These are phyloP conservation scores for Ceratobasidium sp. DNA, from an alignment of 1,284 basidiomycete genomes.

Conservation along the genomic window DNA sequence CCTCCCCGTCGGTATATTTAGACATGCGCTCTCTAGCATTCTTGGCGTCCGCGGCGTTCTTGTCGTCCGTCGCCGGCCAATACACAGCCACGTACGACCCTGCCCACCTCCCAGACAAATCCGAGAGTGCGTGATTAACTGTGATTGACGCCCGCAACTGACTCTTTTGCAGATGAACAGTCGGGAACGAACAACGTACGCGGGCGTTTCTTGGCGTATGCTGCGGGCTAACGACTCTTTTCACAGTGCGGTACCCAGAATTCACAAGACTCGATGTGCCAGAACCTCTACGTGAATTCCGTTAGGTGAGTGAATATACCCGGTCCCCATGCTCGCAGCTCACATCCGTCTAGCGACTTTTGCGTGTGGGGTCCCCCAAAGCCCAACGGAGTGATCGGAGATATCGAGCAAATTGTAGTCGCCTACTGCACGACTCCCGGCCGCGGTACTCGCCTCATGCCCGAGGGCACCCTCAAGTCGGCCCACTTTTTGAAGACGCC, in stretches of 20 bases:
- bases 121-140: slow-evolving; percentile 48
- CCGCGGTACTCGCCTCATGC: slow-evolving; percentile 59
- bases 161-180: slow-evolving; percentile 51
- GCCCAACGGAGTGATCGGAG: slow-evolving; percentile 50
- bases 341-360: slow-evolving; percentile 35
- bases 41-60: slow-evolving; percentile 33
- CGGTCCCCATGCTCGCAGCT: background rate
- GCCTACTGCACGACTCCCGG: slow-evolving; percentile 54
- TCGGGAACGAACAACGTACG: slow-evolving; percentile 50
- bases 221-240: background rate
- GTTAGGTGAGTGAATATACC: slow-evolving; percentile 6
- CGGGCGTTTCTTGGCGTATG: background rate
- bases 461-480: slow-evolving; percentile 58
- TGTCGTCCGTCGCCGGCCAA: slow-evolving; percentile 34
- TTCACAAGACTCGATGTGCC: slow-evolving; percentile 52
- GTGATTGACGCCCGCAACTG: background rate
- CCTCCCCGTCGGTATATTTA: background rate
- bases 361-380: slow-evolving; percentile 48
- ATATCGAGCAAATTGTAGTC: slow-evolving; percentile 52
- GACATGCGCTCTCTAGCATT: slow-evolving; percentile 31
- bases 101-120: slow-evolving; percentile 45
- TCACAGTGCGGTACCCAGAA: slow-evolving; percentile 54
- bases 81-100: slow-evolving; percentile 49
- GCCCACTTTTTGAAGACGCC: slow-evolving; percentile 60
- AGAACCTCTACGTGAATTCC: slow-evolving; percentile 45